phyloP scores from a whole-genome alignment of 768 basidiomycete species.

The Leucogyrophana mollusca region DNA sequence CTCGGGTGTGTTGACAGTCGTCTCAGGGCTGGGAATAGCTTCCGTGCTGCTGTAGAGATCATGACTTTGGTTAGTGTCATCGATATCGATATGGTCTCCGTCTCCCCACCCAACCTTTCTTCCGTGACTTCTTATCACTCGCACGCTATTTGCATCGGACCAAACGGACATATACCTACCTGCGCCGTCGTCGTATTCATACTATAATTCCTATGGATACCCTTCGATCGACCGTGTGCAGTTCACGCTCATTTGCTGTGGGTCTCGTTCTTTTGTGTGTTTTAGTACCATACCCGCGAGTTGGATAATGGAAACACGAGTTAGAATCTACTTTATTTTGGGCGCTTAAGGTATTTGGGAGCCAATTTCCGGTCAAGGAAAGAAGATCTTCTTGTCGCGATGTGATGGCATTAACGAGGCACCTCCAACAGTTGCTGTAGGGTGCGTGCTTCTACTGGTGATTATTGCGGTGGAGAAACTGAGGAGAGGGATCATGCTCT shows the following conservation, averaged over 20 bases:
- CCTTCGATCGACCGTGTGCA: conserved; percentile 6
- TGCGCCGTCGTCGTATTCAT: conserved; percentile 11
- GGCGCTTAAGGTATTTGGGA: too few species aligned
- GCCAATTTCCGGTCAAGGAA: too few species aligned
- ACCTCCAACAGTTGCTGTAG: too few species aligned
- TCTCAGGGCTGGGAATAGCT: conserved; percentile 18
- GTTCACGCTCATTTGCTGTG: conserved; percentile 17
- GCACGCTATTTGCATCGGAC: conserved; percentile 18
- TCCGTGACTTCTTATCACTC: conserved; percentile 2
- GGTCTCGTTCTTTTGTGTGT: conserved; percentile 9
- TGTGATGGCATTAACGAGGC: too few species aligned
- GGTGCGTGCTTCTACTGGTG: too few species aligned
- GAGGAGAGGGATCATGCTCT: too few species aligned
- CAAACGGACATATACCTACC: conserved; percentile 18
- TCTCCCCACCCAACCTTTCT: background rate
- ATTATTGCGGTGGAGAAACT: too few species aligned
- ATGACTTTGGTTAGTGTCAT: background rate
- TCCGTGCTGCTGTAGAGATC: conserved; percentile 20
- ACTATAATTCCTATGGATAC: conserved; percentile 1
- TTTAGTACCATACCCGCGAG: conserved; percentile 12
- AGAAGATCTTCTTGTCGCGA: too few species aligned
- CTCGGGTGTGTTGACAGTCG: conserved; percentile 9
- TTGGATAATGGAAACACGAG: conserved; percentile 11
- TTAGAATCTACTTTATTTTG: background rate
- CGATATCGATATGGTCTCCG: background rate